Evolutionary conservation across 1,284 basidiomycete species (phyloP).

Genomic region (Phlebopus sp.): DNA sequence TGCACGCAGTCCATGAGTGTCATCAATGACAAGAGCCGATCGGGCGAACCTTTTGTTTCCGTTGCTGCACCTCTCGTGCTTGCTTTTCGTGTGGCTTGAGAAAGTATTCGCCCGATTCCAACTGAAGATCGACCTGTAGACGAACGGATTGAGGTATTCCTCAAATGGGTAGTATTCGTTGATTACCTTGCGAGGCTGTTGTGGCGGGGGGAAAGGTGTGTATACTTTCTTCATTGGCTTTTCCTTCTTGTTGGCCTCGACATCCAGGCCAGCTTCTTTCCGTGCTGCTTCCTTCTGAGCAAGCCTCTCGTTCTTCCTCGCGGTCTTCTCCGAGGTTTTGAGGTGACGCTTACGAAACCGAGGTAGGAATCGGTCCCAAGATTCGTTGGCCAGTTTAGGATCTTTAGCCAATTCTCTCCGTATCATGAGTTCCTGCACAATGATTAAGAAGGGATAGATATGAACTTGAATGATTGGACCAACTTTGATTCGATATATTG

Average conservation of each 20-base stretch:
- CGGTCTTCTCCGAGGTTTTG: constrained; percentile 90
- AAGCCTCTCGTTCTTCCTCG: constrained; percentile 74
- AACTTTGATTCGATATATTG: constrained; percentile 98
- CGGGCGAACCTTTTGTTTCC: constrained; percentile 65
- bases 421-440: constrained; percentile 93
- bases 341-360: constrained; percentile 93
- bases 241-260: constrained; percentile 35
- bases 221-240: constrained; percentile 90
- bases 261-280: constrained; percentile 55
- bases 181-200: constrained; percentile 83
- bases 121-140: constrained; percentile 80
- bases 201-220: constrained; percentile 97
- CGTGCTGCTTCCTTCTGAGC: constrained; percentile 57
- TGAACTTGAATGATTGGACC: constrained; percentile 12
- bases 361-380: constrained; percentile 97
- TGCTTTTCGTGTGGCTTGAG: constrained; percentile 85
- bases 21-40: background rate
- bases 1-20: constrained; percentile 30
- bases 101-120: constrained; percentile 98
- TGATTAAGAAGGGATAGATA: constrained; percentile 1
- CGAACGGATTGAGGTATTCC: constrained; percentile 11
- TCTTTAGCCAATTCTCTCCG: constrained; percentile 97
- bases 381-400: constrained; percentile 90
- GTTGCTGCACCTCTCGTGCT: constrained; percentile 57
- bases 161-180: background rate